Base-by-base conservation (phyloP, 192 early-diverging fungal species). In the Entomortierella beljakovae region DNA sequence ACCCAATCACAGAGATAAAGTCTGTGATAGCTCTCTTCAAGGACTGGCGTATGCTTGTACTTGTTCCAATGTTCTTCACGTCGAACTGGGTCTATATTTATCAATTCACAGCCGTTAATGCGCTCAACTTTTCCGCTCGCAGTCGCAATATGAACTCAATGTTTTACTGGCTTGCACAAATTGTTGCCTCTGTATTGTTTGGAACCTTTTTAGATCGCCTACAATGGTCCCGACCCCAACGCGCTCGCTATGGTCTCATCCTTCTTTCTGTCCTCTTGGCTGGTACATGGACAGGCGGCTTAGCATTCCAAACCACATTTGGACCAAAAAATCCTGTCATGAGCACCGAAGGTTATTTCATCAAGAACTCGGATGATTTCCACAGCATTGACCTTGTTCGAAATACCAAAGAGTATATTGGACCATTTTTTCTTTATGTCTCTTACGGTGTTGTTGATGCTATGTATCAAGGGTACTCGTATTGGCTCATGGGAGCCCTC, bases 401-500 rank as follows among this genome's bases (percentile, higher is more conserved):
- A 22, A 53, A 53, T 34, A 70, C 75, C 23, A 16, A 31, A 7
- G 69, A 68, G 8, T 90, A 86, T 63, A 84, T 82, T 29, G 88
- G 88, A 31, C 81, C 88, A 3, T 87, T 91, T 49, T 71, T 94
- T 65, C 80, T 93, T 40, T 97, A 95, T 74, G 56, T 92, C 55
- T 53, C 86, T 54, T 95, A 91, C 69, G 95, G 95, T 55, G 35
- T 92, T n/a, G 76, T 74, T 63, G 95, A 97, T 83, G 91, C 95
- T 51, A 88, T 95, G 80, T 95, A 91, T 85, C 95, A 97, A 85
- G 82, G 72, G 43, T 84, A 69, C 70, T 70, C 82, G 1, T 95
- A 97, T 89, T 97, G 94, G 94, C 72, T 97, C 33, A 90, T 97
- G 73, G 95, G 94, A 25, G 87, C 94, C 42, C 82, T 95, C 53